These are phyloP conservation scores for Mucor mucedo DNA, from an alignment of 371 early-diverging fungal genomes.

Conservation along the genomic window DNA sequence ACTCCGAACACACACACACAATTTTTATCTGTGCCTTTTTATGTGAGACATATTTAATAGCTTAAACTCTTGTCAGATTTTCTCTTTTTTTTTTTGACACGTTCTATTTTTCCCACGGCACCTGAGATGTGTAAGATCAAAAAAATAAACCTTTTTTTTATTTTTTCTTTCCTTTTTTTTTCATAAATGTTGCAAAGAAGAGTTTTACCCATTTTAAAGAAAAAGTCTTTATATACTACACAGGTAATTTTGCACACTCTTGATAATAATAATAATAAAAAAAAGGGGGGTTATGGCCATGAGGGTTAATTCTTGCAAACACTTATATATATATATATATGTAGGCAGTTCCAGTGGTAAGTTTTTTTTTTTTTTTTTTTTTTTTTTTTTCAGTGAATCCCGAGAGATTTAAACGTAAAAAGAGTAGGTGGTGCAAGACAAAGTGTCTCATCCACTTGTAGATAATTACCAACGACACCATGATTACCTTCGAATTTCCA, in stretches of 20 bases:
- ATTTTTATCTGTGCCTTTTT: too few relatives aligned
- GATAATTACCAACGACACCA: constrained; percentile 89
- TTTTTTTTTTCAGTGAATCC: too few relatives aligned
- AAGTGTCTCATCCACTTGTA: constrained; percentile 27
- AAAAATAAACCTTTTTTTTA: too few relatives aligned
- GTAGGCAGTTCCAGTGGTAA: too few relatives aligned
- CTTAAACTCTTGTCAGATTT: too few relatives aligned
- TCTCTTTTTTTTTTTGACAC: not conserved
- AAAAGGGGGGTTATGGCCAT: too few relatives aligned
- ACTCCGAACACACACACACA: not conserved
- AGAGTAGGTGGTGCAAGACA: too few relatives aligned
- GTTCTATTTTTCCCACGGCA: too few relatives aligned
- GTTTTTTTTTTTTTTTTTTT: not conserved
- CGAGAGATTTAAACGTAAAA: too few relatives aligned
- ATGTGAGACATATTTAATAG: not conserved
- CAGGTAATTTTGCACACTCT: not conserved
- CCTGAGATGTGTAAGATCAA: not conserved
- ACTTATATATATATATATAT: too few relatives aligned
- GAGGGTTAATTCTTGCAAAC: too few relatives aligned
- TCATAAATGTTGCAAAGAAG: not conserved
- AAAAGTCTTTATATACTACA: not conserved
- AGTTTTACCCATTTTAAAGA: not conserved
- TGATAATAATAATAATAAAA: too few relatives aligned
- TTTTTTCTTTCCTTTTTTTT: not conserved
- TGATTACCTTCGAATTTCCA: constrained; percentile 89